Evolutionary conservation across 257 asterid genomes (phyloP).

Genomic region (Nicotiana noctiflora): DNA sequence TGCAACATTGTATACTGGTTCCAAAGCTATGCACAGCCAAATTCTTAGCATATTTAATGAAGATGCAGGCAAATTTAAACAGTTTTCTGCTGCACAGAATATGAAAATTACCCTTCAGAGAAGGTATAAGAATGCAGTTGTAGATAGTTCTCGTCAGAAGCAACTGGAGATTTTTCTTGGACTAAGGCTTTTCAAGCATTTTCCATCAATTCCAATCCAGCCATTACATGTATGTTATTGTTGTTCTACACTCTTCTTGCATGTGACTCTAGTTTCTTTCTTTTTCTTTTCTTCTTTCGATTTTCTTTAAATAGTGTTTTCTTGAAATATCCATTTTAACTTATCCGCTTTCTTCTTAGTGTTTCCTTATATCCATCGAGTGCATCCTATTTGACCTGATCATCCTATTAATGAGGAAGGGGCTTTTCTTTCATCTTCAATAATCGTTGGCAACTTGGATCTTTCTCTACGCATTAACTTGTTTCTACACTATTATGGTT

Average conservation of each 20-base stretch:
- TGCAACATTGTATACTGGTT: constrained; percentile 91
- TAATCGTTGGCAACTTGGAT: neutral
- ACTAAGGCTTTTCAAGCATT: constrained; percentile 82
- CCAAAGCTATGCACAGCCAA: constrained; percentile 99
- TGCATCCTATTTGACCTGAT: constrained; percentile 3
- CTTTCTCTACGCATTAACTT: neutral
- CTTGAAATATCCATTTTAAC: neutral
- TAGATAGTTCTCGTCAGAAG: constrained; percentile 97
- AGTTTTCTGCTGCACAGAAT: constrained; percentile 98
- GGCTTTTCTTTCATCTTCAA: neutral
- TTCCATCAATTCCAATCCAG: constrained; percentile 66
- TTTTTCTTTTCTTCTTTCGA: neutral
- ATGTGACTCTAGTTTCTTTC: neutral
- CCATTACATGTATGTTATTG: constrained; percentile 69
- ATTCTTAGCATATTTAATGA: constrained; percentile 94
- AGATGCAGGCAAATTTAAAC: constrained; percentile 92
- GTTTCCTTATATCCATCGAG: neutral
- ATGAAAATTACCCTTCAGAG: constrained; percentile 91
- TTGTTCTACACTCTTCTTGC: constrained; percentile 9
- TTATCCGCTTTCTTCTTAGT: neutral
- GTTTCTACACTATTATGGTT: neutral
- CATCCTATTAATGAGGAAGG: neutral
- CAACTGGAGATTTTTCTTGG: constrained; percentile 95
- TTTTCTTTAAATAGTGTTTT: neutral
- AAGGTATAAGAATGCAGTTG: constrained; percentile 92